phyloP scores from a whole-genome alignment of 2,329 filamentous ascomycete genomes.

The Ciborinia camelliae region DNA sequence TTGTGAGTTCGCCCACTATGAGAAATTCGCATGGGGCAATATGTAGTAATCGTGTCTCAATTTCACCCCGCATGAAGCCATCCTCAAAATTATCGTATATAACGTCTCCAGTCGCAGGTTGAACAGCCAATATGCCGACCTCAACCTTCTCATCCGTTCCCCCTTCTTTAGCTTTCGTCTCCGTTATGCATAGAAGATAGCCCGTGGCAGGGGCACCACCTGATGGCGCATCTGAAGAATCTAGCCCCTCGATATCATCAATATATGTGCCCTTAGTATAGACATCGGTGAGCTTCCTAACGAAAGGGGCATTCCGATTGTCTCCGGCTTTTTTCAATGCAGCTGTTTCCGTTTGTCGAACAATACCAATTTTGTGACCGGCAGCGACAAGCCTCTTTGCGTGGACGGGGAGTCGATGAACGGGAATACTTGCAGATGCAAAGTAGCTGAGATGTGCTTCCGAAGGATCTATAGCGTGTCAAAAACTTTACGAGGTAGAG shows the following conservation, averaged over 20 bases:
- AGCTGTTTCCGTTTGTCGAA: conserved; percentile 90
- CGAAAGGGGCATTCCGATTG: conserved; percentile 89
- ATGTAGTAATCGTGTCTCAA: conserved; percentile 91
- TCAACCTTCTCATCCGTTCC: conserved; percentile 92
- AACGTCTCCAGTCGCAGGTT: conserved; percentile 92
- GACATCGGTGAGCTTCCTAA: conserved; percentile 88
- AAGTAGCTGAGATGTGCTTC: conserved; percentile 91
- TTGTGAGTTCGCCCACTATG: conserved; percentile 85
- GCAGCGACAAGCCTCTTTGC: conserved; percentile 89
- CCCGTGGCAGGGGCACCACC: conserved; percentile 65
- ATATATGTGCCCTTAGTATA: conserved; percentile 99
- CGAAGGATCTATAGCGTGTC: conserved; percentile 59
- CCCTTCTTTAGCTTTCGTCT: conserved; percentile 72
- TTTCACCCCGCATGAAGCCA: conserved; percentile 93
- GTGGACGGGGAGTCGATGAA: conserved; percentile 86
- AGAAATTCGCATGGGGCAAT: conserved; percentile 95
- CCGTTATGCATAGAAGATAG: conserved; percentile 91
- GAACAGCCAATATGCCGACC: conserved; percentile 87
- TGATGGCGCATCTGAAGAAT: conserved; percentile 51
- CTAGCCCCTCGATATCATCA: conserved; percentile 83
- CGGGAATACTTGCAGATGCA: conserved; percentile 91
- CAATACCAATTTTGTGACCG: conserved; percentile 93
- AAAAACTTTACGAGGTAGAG: conserved; percentile 23
- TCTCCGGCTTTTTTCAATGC: conserved; percentile 93
- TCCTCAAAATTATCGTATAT: conserved; percentile 96